These are phyloP conservation scores for Pseudocercospora cruenta DNA, from an alignment of 2,329 filamentous ascomycete species.

Conservation along the genomic window DNA sequence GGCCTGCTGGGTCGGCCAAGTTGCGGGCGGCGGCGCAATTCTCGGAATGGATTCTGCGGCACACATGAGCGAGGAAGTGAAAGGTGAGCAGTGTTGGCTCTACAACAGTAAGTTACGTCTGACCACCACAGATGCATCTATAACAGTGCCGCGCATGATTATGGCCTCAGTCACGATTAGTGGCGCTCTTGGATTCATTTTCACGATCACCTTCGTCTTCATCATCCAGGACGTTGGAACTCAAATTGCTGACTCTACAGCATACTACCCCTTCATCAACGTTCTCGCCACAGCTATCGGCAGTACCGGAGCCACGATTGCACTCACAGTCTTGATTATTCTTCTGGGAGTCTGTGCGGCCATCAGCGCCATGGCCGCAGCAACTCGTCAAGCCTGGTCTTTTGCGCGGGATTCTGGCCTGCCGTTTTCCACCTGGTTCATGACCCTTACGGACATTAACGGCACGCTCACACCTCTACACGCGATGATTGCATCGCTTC, in stretches of 20 bases:
- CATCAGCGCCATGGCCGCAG: constrained; percentile 24
- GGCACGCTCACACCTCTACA: constrained; percentile 30
- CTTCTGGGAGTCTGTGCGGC: constrained; percentile 29
- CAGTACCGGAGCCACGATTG: constrained; percentile 32
- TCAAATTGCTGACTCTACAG: constrained; percentile 8
- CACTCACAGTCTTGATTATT: constrained; percentile 29
- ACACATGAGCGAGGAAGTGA: constrained; percentile 26
- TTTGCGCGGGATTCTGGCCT: constrained; percentile 43
- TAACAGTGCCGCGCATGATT: constrained; percentile 21
- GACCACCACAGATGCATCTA: not conserved
- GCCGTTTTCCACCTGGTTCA: constrained; percentile 29
- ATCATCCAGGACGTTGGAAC: constrained; percentile 3
- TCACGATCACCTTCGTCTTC: constrained; percentile 2
- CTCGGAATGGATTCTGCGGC: constrained; percentile 19
- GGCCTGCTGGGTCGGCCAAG: constrained; percentile 27
- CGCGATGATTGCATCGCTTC: constrained; percentile 27
- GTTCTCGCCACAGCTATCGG: constrained; percentile 39
- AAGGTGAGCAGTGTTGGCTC: constrained; percentile 9
- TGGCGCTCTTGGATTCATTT: not conserved
- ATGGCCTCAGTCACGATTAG: constrained; percentile 17
- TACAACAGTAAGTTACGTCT: constrained; percentile 23
- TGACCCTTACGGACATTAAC: constrained; percentile 13
- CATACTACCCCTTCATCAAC: constrained; percentile 42
- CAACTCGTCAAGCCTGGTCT: constrained; percentile 39
- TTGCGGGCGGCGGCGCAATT: constrained; percentile 10